Conservation (phyloP, 306 rosid species). For the Citrullus colocynthis region DNA sequence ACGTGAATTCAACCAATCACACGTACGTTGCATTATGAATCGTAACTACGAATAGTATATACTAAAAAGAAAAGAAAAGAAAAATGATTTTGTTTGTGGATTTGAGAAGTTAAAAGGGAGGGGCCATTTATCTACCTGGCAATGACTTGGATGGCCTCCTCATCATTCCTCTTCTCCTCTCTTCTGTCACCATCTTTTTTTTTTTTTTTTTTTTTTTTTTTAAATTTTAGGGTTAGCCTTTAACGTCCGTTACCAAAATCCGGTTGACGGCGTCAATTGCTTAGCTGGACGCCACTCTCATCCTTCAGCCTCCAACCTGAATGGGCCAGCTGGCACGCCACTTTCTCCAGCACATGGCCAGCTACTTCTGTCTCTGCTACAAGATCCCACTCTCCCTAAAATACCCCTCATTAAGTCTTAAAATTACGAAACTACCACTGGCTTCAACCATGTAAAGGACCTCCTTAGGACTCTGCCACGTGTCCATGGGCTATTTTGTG, state of each 20-base stretch:
- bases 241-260: background rate
- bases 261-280: slow-evolving; percentile 14
- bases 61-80: background rate
- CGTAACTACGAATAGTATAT: background rate
- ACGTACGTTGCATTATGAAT: background rate
- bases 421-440: background rate
- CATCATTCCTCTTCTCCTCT: slow-evolving; percentile 17
- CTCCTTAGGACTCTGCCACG: background rate
- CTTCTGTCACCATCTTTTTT: slow-evolving; percentile 7
- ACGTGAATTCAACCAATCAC: no score
- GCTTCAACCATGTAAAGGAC: background rate
- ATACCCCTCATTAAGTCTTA: background rate
- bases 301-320: slow-evolving; percentile 8
- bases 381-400: background rate
- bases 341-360: slow-evolving; percentile 31
- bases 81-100: background rate
- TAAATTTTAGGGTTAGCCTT: background rate
- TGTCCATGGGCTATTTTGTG: background rate
- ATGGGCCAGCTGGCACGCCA: slow-evolving; percentile 35
- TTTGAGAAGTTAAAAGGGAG: background rate
- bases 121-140: slow-evolving; percentile 11
- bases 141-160: slow-evolving; percentile 14
- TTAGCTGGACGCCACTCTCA: slow-evolving; percentile 29
- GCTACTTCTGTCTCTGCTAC: slow-evolving; percentile 21
- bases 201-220: background rate